Conservation (phyloP, 2,329 filamentous ascomycete genomes). For the Ophiostoma ips region DNA sequence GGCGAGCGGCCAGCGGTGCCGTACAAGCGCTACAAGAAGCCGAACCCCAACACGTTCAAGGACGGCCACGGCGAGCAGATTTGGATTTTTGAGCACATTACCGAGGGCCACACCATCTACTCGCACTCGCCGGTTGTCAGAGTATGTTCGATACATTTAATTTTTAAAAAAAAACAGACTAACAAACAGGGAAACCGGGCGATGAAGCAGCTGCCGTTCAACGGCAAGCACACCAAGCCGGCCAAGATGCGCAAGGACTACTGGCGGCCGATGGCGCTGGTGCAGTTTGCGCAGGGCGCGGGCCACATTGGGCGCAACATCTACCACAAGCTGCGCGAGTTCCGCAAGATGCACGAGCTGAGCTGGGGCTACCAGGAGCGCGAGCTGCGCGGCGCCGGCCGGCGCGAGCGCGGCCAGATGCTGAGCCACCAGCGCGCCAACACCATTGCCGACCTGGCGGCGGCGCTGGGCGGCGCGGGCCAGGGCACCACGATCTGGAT, state of each 20-base stretch:
- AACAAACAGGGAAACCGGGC: conserved; percentile 17
- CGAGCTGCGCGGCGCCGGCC: conserved; percentile 28
- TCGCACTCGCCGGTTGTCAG: conserved; percentile 30
- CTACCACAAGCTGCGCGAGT: conserved; percentile 51
- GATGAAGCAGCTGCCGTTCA: conserved; percentile 37
- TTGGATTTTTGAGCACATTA: conserved; percentile 39
- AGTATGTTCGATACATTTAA: conserved; percentile 23
- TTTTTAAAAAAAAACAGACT: background rate
- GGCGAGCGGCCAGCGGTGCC: conserved; percentile 1
- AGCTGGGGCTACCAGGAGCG: conserved; percentile 35
- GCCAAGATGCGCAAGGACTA: conserved; percentile 52
- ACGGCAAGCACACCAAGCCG: conserved; percentile 53
- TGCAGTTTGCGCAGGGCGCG: conserved; percentile 40
- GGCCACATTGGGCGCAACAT: conserved; percentile 43
- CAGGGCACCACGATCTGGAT: conserved; percentile 33
- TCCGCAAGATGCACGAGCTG: conserved; percentile 48
- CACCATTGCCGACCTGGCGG: conserved; percentile 49
- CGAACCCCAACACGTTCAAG: conserved; percentile 16
- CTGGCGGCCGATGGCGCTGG: conserved; percentile 47
- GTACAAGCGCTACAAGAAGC: conserved; percentile 14
- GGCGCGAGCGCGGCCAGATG: conserved; percentile 32
- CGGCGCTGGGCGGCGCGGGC: conserved; percentile 37
- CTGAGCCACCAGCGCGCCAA: conserved; percentile 49
- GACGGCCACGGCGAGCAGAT: conserved; percentile 42
- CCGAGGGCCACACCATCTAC: conserved; percentile 38